Evolutionary conservation across 768 basidiomycete species (phyloP), one percentile per base, ranked within the genome.

Genomic region (Cystobasidium tubakii): DNA sequence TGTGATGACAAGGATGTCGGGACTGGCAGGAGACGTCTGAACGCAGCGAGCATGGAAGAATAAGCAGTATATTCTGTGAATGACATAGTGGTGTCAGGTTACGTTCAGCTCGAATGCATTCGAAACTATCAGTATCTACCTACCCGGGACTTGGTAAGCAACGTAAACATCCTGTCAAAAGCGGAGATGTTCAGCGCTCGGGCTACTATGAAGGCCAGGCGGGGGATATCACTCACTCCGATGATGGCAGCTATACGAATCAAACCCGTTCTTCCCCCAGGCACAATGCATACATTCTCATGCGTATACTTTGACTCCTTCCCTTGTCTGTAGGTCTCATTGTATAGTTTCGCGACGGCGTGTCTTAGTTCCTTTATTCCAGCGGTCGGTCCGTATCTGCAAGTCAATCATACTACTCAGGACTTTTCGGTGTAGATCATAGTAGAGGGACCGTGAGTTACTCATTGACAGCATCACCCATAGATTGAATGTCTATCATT

Each of bases 311-410:
- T 85, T 76, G 89, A 91, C 9, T 81, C 74, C 82, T 90, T 94
- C 60, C 87, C 90, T 77, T 89, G 82, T 39, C 94, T 87, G 80
- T 95, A 95, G 1, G 89, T 90, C 63, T 85, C 83, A 80, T 97
- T 97, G 84, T 97, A 97, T 64, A 93, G 81, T 75, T 89, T 83
- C 13, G 94, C 94, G 34, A 97, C 93, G 1, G 92, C 91, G 80
- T 92, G 88, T 33, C 94, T 86, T 25, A 97, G 87, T 17, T 67
- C 87, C 83, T 89, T 93, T 39, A 95, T 88, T 39, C 93, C 93
- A 0, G 91, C 90, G 4, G 94, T 95, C 0, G 94, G 92, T 1
- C 91, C 93, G 78, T 96, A 96, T 81, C 94, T 92, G 75, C 90
- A 83, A 34, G 88, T 87, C 63, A 42, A 10, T 21, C 9, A 17